Base-by-base conservation (phyloP, 75 land plant genomes). In the Picea glauca region DNA sequence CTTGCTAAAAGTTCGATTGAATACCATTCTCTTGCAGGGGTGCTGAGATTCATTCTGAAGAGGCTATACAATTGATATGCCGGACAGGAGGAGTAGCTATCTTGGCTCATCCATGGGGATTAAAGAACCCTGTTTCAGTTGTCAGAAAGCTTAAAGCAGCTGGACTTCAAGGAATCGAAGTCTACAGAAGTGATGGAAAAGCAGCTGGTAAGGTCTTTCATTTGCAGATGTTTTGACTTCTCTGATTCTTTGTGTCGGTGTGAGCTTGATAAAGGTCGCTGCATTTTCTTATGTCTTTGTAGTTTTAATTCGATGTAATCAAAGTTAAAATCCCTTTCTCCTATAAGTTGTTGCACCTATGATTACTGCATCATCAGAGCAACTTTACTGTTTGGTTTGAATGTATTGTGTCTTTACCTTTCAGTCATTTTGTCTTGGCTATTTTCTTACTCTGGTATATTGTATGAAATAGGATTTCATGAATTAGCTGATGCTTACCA, bases 51-150 rank as follows among this genome's bases (percentile, higher is more conserved):
- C 75, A 58, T 66, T 95, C 93, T 26, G 99, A 85, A 78, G 90
- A 85, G 58, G 95, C 88, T 12, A 90, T 96, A n/a, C 76, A 80
- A 46, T 65, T 96, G 62, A 91, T 96, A 60, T 74, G 76, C 64
- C 85, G 80, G 33, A 94, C 70, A 66, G 70, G 70, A 18, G 99
- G 99, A 61, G 59, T 96, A 12, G 86, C 99, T 35, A 87, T 86
- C 15, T 83, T 96, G 62, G 99, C 99, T 73, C 99, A 96, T 90
- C 99, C 99, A 40, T 96, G 99, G 99, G 88, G 90, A 66, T 82
- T 96, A 87, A 96, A 96, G 78, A 82, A 92, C 78, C 95, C 99
- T 26, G 72, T 80, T 62, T 50, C 88, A 4, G 80, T 96, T 5
- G 81, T 91, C 33, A 90, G 84, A 78, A 85, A 78, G 38, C 83